Base-by-base conservation (phyloP, 2,329 filamentous ascomycete species). In the Colletotrichum tropicicola region DNA sequence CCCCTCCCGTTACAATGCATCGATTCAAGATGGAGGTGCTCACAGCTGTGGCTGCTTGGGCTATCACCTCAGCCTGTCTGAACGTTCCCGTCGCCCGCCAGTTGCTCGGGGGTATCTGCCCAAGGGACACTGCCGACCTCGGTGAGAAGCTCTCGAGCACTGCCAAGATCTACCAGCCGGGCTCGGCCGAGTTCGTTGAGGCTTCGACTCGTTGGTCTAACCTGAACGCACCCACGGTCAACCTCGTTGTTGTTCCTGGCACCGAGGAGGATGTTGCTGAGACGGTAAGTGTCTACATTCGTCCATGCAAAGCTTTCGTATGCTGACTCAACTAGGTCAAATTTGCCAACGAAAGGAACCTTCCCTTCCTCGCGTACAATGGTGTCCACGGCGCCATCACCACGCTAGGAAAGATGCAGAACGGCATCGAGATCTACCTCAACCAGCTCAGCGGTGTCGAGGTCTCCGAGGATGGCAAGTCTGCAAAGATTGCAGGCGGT, bases 291-390 rank as follows among this genome's bases (percentile, higher is more conserved):
- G 5, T 12, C 9, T 12, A 1, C 10, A n/a, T n/a, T n/a, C n/a
- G n/a, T n/a, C n/a, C n/a, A n/a, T n/a, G n/a, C n/a, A n/a, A n/a
- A n/a, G n/a, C n/a, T n/a, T n/a, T n/a, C n/a, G n/a, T n/a, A n/a
- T n/a, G 47, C 35, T 27, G 2, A 32, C 21, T 44, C 6, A n/a
- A 19, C 17, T 13, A 74, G 74, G 70, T 77, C 27, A 74, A 73
- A 52, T 87, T 77, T 63, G 85, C 85, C 43, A 84, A 82, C 67
- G 69, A 76, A 37, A 73, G 79, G 47, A 69, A 76, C 2, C 60
- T 86, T 3, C 83, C 85, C 0, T 86, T 88, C 66, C 79, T 89
- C 3, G 80, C 84, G 0, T 82, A 78, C 70, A 86, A 84, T 69
- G 83, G 83, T 13, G 79, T 76, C 2, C 86, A 89, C 61, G 86